Conservation (phyloP, 345 rosid genomes). For the Brassica nigra region DNA sequence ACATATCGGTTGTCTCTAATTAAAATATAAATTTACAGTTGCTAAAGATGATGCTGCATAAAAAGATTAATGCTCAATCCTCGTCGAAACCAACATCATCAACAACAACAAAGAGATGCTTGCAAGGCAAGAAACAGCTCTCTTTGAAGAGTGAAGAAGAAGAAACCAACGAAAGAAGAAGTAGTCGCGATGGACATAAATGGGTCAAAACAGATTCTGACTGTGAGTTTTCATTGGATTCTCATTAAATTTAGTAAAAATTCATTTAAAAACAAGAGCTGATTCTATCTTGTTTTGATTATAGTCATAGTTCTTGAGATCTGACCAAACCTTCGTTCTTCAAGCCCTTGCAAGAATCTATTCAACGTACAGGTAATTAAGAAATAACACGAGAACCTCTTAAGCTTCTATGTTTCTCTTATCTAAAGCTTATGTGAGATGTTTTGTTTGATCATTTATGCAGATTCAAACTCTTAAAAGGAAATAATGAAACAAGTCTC, state of each 20-base stretch:
- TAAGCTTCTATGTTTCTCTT: not conserved
- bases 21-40: constrained; percentile 50
- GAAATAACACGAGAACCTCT: not conserved
- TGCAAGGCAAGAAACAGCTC: constrained; percentile 47
- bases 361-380: constrained; percentile 30
- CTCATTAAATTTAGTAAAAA: not conserved
- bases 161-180: constrained; percentile 43
- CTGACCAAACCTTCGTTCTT: constrained; percentile 5
- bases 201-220: constrained; percentile 96
- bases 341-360: constrained; percentile 18
- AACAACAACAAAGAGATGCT: constrained; percentile 46
- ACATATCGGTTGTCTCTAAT: not conserved
- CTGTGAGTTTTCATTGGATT: constrained; percentile 53
- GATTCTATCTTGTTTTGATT: constrained; percentile 21
- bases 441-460: not conserved
- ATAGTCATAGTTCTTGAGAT: constrained; percentile 65
- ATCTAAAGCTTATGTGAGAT: not conserved
- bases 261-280: not conserved
- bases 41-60: constrained; percentile 74
- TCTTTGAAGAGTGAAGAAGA: constrained; percentile 44
- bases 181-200: constrained; percentile 60
- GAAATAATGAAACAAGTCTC: constrained; percentile 12
- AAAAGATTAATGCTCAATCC: constrained; percentile 64
- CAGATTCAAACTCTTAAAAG: constrained; percentile 31
- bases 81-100: constrained; percentile 45